These are phyloP conservation scores for Botrytis cinerea DNA, from an alignment of 2,329 filamentous ascomycete species.

Conservation along the genomic window DNA sequence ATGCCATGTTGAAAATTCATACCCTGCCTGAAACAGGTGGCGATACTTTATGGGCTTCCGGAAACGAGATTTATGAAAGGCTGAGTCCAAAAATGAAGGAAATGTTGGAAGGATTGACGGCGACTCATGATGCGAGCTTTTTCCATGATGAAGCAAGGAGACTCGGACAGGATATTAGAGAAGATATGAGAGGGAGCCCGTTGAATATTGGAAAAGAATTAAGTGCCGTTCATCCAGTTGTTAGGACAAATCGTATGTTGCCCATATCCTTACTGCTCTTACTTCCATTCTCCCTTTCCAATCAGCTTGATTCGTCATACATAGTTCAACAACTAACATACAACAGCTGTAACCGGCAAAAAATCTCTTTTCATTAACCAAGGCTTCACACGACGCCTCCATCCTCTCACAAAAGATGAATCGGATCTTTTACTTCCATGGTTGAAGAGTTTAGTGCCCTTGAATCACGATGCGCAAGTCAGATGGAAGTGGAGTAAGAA, in stretches of 20 bases:
- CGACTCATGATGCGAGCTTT: slow-evolving; percentile 51
- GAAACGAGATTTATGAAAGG: slow-evolving; percentile 56
- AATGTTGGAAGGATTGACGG: slow-evolving; percentile 53
- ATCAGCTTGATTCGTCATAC: background rate
- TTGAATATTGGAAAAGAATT: slow-evolving; percentile 33
- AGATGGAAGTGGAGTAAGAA: slow-evolving; percentile 56
- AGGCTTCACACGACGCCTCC: slow-evolving; percentile 45
- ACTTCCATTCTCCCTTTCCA: background rate
- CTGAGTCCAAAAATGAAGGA: slow-evolving; percentile 51
- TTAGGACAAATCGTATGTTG: slow-evolving; percentile 56
- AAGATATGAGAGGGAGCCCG: slow-evolving; percentile 50
- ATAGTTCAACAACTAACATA: background rate
- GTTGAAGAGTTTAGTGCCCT: slow-evolving; percentile 49
- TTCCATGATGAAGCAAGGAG: slow-evolving; percentile 53
- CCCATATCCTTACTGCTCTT: background rate
- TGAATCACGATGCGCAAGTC: slow-evolving; percentile 60
- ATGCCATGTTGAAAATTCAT: slow-evolving; percentile 54
- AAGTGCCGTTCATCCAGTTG: slow-evolving; percentile 47
- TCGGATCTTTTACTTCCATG: slow-evolving; percentile 45
- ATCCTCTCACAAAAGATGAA: slow-evolving; percentile 52
- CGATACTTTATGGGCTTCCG: slow-evolving; percentile 52
- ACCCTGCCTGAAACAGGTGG: slow-evolving; percentile 51
- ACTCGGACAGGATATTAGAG: slow-evolving; percentile 45
- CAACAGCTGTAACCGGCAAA: slow-evolving; percentile 44
- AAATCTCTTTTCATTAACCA: slow-evolving; percentile 51